A percentile compares a stretch with the other conserved stretches of the same genome.
phyloP scores from a whole-genome alignment of 2,329 filamentous ascomycete species.

The Coniochaeta hoffmannii region DNA sequence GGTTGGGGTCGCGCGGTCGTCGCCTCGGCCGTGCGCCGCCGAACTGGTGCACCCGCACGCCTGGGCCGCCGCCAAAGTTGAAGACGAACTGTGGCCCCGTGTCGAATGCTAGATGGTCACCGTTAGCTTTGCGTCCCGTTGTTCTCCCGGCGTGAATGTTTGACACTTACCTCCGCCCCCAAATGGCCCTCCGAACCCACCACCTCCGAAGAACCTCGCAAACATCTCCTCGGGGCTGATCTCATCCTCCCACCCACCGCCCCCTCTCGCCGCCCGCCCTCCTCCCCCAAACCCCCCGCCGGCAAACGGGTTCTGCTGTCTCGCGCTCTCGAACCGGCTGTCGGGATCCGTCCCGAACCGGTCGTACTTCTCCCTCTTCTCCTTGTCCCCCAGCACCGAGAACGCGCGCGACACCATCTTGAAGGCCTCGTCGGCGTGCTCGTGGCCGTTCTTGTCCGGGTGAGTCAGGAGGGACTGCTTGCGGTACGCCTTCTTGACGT shows the following conservation, averaged over 20 bases:
- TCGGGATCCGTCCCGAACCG: slow-evolving; percentile 89
- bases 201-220: slow-evolving; percentile 88
- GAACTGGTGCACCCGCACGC: slow-evolving; percentile 92
- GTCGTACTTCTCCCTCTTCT: slow-evolving; percentile 87
- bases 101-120: slow-evolving; percentile 49
- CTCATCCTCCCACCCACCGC: slow-evolving; percentile 70
- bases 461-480: slow-evolving; percentile 92
- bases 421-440: slow-evolving; percentile 93
- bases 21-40: slow-evolving; percentile 71
- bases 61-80: slow-evolving; percentile 86
- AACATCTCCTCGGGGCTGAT: slow-evolving; percentile 97
- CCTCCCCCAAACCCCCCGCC: slow-evolving; percentile 42
- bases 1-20: slow-evolving; percentile 60
- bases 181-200: slow-evolving; percentile 55
- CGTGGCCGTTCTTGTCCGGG: slow-evolving; percentile 97
- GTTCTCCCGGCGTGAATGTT: neutral
- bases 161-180: slow-evolving; percentile 26
- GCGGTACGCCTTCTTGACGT: slow-evolving; percentile 97
- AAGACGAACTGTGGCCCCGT: slow-evolving; percentile 86
- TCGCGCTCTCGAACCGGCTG: slow-evolving; percentile 65
- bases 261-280: slow-evolving; percentile 28
- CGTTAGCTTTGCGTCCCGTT: slow-evolving; percentile 5
- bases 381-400: slow-evolving; percentile 83
- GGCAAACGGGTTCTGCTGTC: slow-evolving; percentile 56
- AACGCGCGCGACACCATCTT: slow-evolving; percentile 97